Evolutionary conservation across 1,284 basidiomycete species (phyloP).

Genomic region (Trichosporon sp.): DNA sequence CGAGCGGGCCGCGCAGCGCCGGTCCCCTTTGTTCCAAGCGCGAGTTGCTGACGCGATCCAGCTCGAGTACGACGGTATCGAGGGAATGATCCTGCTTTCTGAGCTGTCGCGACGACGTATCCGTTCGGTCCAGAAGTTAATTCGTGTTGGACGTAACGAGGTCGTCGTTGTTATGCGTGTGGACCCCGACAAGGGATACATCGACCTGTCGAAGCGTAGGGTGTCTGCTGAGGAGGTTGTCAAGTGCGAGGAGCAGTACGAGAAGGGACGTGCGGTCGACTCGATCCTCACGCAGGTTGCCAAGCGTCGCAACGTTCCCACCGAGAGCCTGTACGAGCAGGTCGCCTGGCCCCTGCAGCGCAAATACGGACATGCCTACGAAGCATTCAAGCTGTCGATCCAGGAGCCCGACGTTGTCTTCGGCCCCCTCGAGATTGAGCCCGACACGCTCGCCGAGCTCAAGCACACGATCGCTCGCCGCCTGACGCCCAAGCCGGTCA

Average conservation of each 20-base stretch:
- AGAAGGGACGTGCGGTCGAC: slow-evolving; percentile 94
- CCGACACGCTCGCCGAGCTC: slow-evolving; percentile 68
- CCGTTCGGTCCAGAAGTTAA: slow-evolving; percentile 95
- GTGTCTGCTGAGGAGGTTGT: slow-evolving; percentile 99
- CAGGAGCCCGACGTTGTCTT: slow-evolving; percentile 84
- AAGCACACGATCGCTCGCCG: slow-evolving; percentile 88
- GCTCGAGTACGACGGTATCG: slow-evolving; percentile 98
- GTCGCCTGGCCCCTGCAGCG: slow-evolving; percentile 91
- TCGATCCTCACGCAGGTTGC: slow-evolving; percentile 94
- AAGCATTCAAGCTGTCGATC: slow-evolving; percentile 95
- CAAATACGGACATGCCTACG: slow-evolving; percentile 94
- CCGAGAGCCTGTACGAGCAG: slow-evolving; percentile 75
- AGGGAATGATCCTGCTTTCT: slow-evolving; percentile 98
- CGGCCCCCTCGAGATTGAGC: slow-evolving; percentile 65
- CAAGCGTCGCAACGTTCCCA: slow-evolving; percentile 68
- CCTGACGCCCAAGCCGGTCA: slow-evolving; percentile 97
- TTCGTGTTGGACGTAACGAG: slow-evolving; percentile 96
- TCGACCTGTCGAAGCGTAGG: slow-evolving; percentile 97
- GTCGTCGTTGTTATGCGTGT: slow-evolving; percentile 98
- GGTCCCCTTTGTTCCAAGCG: background rate
- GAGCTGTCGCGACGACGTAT: slow-evolving; percentile 97
- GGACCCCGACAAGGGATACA: slow-evolving; percentile 99
- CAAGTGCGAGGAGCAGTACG: slow-evolving; percentile 97
- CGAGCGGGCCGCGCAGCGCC: slow-evolving; percentile 4
- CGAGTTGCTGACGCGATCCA: slow-evolving; percentile 50